These are phyloP conservation scores for Mimosa pudica DNA, from an alignment of 306 rosid species.

Conservation along the genomic window DNA sequence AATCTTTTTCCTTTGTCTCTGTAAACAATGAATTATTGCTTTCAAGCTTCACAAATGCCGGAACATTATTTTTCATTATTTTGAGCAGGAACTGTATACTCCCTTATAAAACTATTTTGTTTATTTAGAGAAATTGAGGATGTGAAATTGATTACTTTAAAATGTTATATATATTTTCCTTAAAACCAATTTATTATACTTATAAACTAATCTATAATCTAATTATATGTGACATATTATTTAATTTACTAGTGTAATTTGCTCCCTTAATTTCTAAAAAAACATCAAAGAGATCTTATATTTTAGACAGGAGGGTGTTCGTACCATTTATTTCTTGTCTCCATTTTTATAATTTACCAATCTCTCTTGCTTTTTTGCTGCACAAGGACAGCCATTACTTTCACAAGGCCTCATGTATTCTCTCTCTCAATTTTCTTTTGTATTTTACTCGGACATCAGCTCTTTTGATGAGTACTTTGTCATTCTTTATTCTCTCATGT, in stretches of 20 bases:
- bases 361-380: constrained; percentile 33
- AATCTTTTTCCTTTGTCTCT: constrained; percentile 59
- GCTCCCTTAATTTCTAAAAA: too few species aligned
- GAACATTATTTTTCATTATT: constrained; percentile 42
- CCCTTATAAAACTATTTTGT: too few species aligned
- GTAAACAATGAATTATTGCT: constrained; percentile 51
- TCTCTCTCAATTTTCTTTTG: background rate
- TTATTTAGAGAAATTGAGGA: too few species aligned
- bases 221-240: too few species aligned
- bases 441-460: constrained; percentile 37
- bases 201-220: too few species aligned
- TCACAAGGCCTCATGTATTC: constrained; percentile 42
- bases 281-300: too few species aligned
- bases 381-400: constrained; percentile 51
- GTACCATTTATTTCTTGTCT: constrained; percentile 48
- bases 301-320: too few species aligned
- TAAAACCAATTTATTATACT: too few species aligned
- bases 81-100: constrained; percentile 41
- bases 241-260: too few species aligned
- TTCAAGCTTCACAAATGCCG: constrained; percentile 42
- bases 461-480: constrained; percentile 42
- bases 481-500: constrained; percentile 44
- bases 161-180: too few species aligned
- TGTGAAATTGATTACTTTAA: too few species aligned
- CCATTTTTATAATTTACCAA: constrained; percentile 29